phyloP scores from a whole-genome alignment of 306 rosid species.

The Crataegus laevigata region DNA sequence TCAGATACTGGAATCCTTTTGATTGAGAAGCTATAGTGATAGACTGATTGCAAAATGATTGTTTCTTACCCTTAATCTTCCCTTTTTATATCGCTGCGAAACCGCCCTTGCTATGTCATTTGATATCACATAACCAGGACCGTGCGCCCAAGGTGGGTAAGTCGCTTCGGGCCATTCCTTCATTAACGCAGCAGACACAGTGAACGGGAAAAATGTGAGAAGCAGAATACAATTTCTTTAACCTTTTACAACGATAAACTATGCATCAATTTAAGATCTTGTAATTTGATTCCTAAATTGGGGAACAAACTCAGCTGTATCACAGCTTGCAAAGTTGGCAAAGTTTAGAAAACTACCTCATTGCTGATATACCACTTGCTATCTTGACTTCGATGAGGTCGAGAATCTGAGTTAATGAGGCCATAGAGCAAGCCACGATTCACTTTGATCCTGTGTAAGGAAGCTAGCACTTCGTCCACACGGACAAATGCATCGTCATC shows the following conservation, averaged over 20 bases:
- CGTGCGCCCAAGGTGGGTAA: conserved; percentile 99
- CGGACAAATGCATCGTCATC: conserved; percentile 98
- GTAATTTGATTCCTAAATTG: neutral
- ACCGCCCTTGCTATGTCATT: conserved; percentile 70
- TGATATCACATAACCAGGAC: conserved; percentile 94
- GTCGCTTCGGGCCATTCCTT: conserved; percentile 85
- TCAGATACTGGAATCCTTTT: conserved; percentile 5
- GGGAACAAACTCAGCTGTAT: neutral
- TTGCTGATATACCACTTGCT: conserved; percentile 95
- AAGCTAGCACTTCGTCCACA: conserved; percentile 74
- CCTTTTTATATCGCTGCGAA: conserved; percentile 48
- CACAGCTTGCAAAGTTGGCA: neutral
- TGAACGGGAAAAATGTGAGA: conserved; percentile 5
- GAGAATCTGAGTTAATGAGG: conserved; percentile 82
- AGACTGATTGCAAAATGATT: neutral
- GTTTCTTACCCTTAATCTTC: conserved; percentile 61
- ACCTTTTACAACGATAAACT: neutral
- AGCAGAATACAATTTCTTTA: neutral
- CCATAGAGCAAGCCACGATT: conserved; percentile 73
- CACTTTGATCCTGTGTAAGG: conserved; percentile 50
- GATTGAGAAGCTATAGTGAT: neutral
- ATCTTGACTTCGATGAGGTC: conserved; percentile 74
- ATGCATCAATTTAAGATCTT: neutral
- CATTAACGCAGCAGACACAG: conserved; percentile 14
- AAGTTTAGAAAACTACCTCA: conserved; percentile 43